Base-by-base conservation (phyloP, 2,329 filamentous ascomycete species). In the Arthrobotrys pseudoclavata region DNA sequence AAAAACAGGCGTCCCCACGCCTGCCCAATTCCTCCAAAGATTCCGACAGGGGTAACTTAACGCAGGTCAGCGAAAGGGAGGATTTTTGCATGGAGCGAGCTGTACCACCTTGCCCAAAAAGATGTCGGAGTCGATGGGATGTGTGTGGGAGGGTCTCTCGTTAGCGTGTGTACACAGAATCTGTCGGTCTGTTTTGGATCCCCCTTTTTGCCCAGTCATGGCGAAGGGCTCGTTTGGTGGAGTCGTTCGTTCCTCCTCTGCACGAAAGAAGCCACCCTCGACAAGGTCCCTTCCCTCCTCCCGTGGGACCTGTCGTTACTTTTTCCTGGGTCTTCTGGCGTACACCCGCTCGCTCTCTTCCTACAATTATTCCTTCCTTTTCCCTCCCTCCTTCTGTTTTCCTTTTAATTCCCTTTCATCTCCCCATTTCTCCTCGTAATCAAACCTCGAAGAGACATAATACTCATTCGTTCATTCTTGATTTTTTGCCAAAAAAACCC, bases 341-440 rank as follows among this genome's bases (percentile, higher is more conserved):
- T 57, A 63, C 70, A 31, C 40, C 40, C 66, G 37, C 52, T 60
- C 66, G 50, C 66, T 66, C 57, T 57, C 64, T 69, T 69, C 53
- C 74, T 77, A 71, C 55, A 60, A 60, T 70, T 71, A 77, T 74
- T 64, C 63, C 69, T 52, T 37, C 57, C 75, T 69, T 69, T 62
- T 74, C 69, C 67, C 64, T 74, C 75, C 69, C 69, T 74, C 72
- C 67, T 79, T 77, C 72, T 69, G 57, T 69, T 79, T 75, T 71
- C 63, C 72, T 76, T 79, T 77, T 72, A 69, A 68, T 79, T 77
- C 77, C 67, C 67, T 71, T 77, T 74, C 69, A 76, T 76, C 68
- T 72, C 75, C 75, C 69, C 75, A 77, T 79, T 74, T 74, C 75
- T 79, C 75, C 64, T 79, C 75, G 68, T 72, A 79, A 79, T 72